Percentiles rank a stretch among this genome's conserved stretches.
phyloP scores from a whole-genome alignment of 2,329 filamentous ascomycete genomes.

The Aspergillus aculeatinus region DNA sequence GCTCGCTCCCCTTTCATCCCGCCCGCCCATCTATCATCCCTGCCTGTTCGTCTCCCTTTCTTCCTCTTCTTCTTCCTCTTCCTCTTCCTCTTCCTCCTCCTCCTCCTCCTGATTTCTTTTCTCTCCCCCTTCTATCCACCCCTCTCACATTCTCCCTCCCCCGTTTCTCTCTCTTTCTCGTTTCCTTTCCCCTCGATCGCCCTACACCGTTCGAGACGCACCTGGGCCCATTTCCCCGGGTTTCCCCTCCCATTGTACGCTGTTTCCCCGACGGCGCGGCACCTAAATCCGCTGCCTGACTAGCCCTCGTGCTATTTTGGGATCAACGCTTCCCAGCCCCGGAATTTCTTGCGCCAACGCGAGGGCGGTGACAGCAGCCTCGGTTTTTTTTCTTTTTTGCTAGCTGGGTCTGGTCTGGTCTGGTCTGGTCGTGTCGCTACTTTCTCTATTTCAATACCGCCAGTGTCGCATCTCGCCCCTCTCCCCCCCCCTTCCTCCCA shows the following conservation, averaged over 20 bases:
- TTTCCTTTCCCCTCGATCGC: conserved; percentile 5
- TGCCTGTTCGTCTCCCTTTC: conserved; percentile 1
- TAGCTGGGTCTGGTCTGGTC: conserved; percentile 5
- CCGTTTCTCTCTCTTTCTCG: not conserved
- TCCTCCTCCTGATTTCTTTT: conserved; percentile 9
- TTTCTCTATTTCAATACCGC: conserved; percentile 17
- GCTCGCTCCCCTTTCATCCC: conserved; percentile 9
- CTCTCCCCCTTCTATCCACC: conserved; percentile 8
- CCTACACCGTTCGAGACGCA: not conserved
- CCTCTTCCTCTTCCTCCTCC: conserved; percentile 4
- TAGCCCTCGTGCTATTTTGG: conserved; percentile 31
- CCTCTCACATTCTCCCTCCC: conserved; percentile 2
- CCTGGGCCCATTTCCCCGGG: not conserved
- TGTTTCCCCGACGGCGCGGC: conserved; percentile 20
- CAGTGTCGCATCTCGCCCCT: conserved; percentile 3
- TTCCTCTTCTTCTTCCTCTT: not conserved
- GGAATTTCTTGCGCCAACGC: conserved; percentile 29
- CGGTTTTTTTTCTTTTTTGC: conserved; percentile 3
- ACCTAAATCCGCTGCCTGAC: conserved; percentile 20
- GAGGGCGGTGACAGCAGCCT: conserved; percentile 34
- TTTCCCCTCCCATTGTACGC: conserved; percentile 4
- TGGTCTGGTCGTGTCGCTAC: not conserved
- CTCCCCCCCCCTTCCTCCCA: not conserved
- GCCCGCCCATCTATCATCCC: conserved; percentile 10
- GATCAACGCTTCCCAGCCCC: conserved; percentile 30